Evolutionary conservation across 176 grass and related monocot species (phyloP).

Genomic region (Puya raimondii): DNA sequence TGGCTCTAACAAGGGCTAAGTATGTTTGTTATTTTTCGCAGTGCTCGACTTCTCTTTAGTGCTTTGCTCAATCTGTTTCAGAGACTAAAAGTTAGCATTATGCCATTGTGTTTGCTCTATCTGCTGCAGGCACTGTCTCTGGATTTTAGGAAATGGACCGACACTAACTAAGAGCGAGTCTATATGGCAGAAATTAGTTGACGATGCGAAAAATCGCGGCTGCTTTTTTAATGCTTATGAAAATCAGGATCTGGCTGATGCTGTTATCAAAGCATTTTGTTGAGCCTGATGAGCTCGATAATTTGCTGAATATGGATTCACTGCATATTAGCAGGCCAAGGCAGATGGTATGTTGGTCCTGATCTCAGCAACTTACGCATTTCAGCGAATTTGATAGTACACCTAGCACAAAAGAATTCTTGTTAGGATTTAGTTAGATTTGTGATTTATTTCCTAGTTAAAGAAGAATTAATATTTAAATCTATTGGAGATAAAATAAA

Average conservation of each 20-base stretch:
- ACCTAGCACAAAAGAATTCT: too few relatives aligned
- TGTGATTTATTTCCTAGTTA: too few relatives aligned
- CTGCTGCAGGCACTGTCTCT: slow-evolving; percentile 50
- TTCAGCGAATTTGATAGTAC: too few relatives aligned
- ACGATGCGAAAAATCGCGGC: slow-evolving; percentile 36
- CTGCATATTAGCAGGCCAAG: neutral
- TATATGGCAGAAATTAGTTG: slow-evolving; percentile 47
- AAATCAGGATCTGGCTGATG: neutral
- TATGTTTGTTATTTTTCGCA: neutral
- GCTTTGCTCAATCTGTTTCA: slow-evolving; percentile 18
- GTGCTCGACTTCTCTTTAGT: neutral
- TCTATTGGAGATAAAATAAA: too few relatives aligned
- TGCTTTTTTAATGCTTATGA: slow-evolving; percentile 33
- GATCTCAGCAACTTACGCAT: too few relatives aligned
- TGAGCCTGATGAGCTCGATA: neutral
- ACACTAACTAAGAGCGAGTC: slow-evolving; percentile 40
- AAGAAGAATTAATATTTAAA: too few relatives aligned
- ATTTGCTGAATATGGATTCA: neutral
- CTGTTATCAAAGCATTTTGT: neutral
- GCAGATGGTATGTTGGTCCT: too few relatives aligned
- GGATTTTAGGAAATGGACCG: slow-evolving; percentile 49
- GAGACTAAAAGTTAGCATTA: neutral
- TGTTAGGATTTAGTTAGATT: too few relatives aligned
- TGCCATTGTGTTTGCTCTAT: neutral
- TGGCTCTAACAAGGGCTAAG: slow-evolving; percentile 59